phyloP scores from a whole-genome alignment of 805 yeast genomes.

The Candida arabinofermentans region DNA sequence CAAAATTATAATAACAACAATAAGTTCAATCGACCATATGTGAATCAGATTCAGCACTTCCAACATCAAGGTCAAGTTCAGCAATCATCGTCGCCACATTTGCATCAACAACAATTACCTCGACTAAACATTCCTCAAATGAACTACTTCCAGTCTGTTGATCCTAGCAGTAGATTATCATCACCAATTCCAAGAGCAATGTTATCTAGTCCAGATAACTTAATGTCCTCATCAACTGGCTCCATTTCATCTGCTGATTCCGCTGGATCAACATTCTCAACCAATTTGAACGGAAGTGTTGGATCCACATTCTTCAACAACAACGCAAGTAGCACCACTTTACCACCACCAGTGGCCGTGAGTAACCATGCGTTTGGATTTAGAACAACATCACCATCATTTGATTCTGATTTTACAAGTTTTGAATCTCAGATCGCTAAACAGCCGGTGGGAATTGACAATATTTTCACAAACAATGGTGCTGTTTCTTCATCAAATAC shows the following conservation, averaged over 20 bases:
- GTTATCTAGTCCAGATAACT: background rate
- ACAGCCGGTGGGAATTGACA: too few species aligned
- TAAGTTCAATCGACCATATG: background rate
- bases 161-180: background rate
- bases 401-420: background rate
- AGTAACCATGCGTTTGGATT: too few species aligned
- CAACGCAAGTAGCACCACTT: background rate
- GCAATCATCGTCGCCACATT: background rate
- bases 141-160: background rate
- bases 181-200: background rate
- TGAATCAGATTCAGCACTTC: background rate
- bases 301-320: background rate
- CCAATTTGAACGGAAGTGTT: background rate
- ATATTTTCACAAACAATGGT: too few species aligned
- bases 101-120: conserved; percentile 2
- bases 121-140: background rate
- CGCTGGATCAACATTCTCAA: background rate
- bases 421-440: too few species aligned
- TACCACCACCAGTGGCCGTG: background rate
- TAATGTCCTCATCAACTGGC: background rate
- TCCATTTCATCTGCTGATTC: conserved; percentile 4
- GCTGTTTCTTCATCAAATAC: too few species aligned
- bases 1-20: background rate
- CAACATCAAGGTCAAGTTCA: background rate
- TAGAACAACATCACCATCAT: background rate